Conservation (phyloP, 73 alveolate species). For the Paramecium sonneborni region DNA sequence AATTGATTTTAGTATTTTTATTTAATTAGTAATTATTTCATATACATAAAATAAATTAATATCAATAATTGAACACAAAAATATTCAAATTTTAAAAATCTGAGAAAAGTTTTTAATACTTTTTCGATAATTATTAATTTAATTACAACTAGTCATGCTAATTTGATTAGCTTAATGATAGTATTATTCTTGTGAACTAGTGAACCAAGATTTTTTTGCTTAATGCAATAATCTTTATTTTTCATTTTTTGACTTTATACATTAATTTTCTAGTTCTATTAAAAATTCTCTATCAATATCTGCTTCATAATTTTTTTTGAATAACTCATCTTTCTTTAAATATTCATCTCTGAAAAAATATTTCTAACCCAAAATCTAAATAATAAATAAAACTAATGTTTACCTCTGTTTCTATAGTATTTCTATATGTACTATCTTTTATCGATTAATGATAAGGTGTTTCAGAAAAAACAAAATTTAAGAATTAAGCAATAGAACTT, state of each 20-base stretch:
- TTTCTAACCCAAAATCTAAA: background rate
- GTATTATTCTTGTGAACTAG: background rate
- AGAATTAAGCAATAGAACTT: background rate
- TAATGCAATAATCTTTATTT: background rate
- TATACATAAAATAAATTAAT: background rate
- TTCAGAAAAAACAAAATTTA: background rate
- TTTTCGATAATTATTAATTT: background rate
- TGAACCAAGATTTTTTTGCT: slow-evolving; percentile 20
- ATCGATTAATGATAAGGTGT: background rate
- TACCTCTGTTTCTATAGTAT: background rate
- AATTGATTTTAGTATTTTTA: background rate
- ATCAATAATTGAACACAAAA: background rate
- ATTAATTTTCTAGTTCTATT: background rate
- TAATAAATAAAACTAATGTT: background rate
- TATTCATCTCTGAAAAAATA: slow-evolving; percentile 22
- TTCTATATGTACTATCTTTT: background rate
- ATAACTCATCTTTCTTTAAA: background rate
- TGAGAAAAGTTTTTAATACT: background rate
- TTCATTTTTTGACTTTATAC: slow-evolving; percentile 3
- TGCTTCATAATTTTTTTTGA: background rate
- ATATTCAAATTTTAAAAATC: slow-evolving; percentile 23
- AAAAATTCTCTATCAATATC: slow-evolving; percentile 22
- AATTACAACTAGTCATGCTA: background rate
- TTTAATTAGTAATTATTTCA: background rate
- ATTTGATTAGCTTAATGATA: background rate